Conservation (phyloP, 2,329 filamentous ascomycete genomes). For the Alternaria brassicae region DNA sequence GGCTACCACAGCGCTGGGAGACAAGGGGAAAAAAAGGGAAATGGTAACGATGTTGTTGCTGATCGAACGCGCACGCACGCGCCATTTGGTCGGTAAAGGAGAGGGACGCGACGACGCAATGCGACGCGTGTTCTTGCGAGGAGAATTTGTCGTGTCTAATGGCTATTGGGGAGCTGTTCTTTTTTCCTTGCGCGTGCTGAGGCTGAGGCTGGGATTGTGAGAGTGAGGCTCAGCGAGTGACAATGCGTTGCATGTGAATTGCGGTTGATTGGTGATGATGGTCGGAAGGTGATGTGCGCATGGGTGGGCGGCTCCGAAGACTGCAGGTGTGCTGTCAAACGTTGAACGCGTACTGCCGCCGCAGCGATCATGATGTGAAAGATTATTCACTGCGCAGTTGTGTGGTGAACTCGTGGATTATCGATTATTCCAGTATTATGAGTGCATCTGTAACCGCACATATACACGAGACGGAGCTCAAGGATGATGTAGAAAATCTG, state of each 20-base stretch:
- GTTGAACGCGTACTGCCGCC: background rate
- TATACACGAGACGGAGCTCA: background rate
- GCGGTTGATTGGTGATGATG: background rate
- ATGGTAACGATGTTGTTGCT: background rate
- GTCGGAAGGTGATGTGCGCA: background rate
- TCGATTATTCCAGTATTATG: background rate
- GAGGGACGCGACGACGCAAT: slow-evolving; percentile 3
- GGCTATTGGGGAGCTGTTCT: background rate
- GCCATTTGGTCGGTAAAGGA: background rate
- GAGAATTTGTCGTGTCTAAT: background rate
- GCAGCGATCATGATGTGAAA: background rate
- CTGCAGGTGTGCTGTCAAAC: background rate
- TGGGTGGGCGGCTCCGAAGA: slow-evolving; percentile 2
- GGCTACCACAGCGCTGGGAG: background rate
- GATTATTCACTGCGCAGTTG: background rate
- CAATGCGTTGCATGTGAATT: background rate
- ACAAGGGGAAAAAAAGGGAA: background rate
- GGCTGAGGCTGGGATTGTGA: background rate
- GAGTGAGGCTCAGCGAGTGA: slow-evolving; percentile 2
- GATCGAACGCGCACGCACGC: background rate
- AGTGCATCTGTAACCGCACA: background rate
- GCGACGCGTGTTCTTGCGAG: slow-evolving; percentile 1
- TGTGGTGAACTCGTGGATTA: background rate
- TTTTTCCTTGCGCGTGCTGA: background rate
- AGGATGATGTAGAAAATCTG: background rate